phyloP scores from a whole-genome alignment of 768 basidiomycete genomes.

The Mycena metata region DNA sequence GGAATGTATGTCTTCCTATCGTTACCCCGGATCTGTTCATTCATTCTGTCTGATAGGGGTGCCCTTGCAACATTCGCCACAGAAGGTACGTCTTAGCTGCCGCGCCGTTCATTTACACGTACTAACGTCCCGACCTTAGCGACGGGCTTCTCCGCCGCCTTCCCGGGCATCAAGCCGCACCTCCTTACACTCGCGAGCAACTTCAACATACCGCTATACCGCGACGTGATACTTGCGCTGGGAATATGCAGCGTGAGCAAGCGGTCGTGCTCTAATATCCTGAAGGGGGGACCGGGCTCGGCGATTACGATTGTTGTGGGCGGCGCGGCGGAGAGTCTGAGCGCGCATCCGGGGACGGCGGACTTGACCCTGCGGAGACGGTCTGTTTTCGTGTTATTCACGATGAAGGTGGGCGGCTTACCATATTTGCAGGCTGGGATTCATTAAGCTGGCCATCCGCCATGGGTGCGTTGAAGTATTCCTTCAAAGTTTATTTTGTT shows the following conservation, averaged over 20 bases:
- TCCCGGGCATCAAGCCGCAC: constrained; percentile 94
- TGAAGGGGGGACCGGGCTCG: constrained; percentile 70
- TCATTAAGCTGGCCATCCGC: constrained; percentile 94
- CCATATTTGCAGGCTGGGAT: constrained; percentile 77
- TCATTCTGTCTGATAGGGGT: constrained; percentile 67
- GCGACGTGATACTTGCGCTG: constrained; percentile 88
- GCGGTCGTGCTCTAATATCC: constrained; percentile 89
- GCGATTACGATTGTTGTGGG: constrained; percentile 97
- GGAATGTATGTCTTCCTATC: constrained; percentile 79
- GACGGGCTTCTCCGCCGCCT: constrained; percentile 89
- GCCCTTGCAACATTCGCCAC: constrained; percentile 97
- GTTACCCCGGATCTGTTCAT: background rate
- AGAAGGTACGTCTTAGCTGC: constrained; percentile 70
- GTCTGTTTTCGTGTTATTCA: constrained; percentile 50
- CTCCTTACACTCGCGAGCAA: constrained; percentile 92
- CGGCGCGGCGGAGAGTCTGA: constrained; percentile 94
- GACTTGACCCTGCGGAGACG: constrained; percentile 85
- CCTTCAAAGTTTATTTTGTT: background rate
- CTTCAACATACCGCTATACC: constrained; percentile 93
- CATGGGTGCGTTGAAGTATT: constrained; percentile 70
- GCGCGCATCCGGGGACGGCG: constrained; percentile 96
- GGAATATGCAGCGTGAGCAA: constrained; percentile 96
- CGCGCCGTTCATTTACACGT: background rate
- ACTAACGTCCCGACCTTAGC: constrained; percentile 56
- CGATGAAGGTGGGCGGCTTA: background rate